These are phyloP conservation scores for Ceratocystis albifundus DNA, from an alignment of 2,329 filamentous ascomycete species.

Conservation along the genomic window DNA sequence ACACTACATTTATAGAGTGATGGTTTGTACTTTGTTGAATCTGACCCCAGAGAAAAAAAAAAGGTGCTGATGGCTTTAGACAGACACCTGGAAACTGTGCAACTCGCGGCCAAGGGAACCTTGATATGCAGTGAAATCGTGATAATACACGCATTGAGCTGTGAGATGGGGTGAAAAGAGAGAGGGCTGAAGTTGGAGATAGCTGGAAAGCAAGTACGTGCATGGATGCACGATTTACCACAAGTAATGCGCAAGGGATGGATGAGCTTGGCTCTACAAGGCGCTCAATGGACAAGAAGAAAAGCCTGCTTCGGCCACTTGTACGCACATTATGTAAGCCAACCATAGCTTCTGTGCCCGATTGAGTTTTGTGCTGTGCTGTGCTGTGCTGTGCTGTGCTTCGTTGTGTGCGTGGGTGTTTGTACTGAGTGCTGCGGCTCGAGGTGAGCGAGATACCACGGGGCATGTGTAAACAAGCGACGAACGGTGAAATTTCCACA, in stretches of 20 bases:
- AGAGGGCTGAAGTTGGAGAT: no score
- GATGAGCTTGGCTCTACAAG: no score
- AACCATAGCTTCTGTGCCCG: not conserved
- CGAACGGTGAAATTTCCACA: not conserved
- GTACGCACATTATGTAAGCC: not conserved
- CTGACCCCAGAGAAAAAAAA: not conserved
- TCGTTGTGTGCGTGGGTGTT: not conserved
- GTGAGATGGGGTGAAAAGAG: no score
- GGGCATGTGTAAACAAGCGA: not conserved
- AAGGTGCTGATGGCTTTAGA: not conserved
- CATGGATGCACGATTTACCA: not conserved
- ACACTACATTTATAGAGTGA: not conserved
- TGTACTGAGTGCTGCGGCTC: not conserved
- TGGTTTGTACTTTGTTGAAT: not conserved
- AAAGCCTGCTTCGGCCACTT: not conserved
- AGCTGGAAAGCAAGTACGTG: no score
- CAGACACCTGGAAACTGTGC: not conserved
- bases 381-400: not conserved
- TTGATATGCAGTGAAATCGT: not conserved
- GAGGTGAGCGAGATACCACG: not conserved
- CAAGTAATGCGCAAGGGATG: not conserved
- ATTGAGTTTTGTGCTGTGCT: not conserved
- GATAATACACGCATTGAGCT: not conserved
- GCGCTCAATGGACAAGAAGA: no score
- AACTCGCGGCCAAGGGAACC: not conserved